Percentiles rank a stretch among this genome's conserved stretches.
Evolutionary conservation across 192 early-diverging fungal species (phyloP).

Genomic region (Dimargaris cristalligena): DNA sequence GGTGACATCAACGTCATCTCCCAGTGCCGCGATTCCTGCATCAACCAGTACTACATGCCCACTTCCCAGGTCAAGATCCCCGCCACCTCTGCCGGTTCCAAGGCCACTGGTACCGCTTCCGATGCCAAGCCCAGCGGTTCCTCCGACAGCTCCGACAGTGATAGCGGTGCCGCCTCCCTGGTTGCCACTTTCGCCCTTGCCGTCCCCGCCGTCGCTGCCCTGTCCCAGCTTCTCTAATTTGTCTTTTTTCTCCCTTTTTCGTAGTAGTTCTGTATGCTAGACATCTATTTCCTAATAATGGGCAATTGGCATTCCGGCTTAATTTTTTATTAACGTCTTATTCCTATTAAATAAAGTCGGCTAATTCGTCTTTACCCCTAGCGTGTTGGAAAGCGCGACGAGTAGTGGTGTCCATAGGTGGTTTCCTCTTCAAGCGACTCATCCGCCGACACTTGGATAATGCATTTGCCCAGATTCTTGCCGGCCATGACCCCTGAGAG

Average conservation of each 20-base stretch:
- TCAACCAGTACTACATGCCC: constrained; percentile 9
- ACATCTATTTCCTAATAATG: too few relatives aligned
- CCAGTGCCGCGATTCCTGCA: not conserved
- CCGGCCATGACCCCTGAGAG: constrained; percentile 43
- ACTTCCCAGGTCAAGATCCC: not conserved
- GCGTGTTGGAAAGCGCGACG: too few relatives aligned
- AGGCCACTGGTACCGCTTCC: not conserved
- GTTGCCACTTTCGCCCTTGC: not conserved
- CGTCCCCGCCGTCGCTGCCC: constrained; percentile 3
- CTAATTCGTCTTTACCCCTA: too few relatives aligned
- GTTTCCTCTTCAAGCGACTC: too few relatives aligned
- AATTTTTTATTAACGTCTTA: too few relatives aligned
- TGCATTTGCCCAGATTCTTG: constrained; percentile 50
- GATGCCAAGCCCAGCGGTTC: not conserved
- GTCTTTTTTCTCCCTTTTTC: not conserved
- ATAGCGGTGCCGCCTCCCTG: not conserved
- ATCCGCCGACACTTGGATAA: constrained; percentile 26
- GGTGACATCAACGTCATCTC: not conserved
- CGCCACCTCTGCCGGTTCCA: not conserved
- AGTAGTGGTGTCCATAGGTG: too few relatives aligned
- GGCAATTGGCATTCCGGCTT: too few relatives aligned
- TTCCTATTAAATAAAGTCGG: too few relatives aligned
- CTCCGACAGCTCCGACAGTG: not conserved
- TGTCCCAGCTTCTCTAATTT: constrained; percentile 5
- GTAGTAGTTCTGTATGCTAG: not conserved